A percentile compares a stretch with the other conserved stretches of the same genome.
These are phyloP conservation scores for Leccinum longicurvipes DNA, from an alignment of 768 basidiomycete genomes.

Conservation along the genomic window DNA sequence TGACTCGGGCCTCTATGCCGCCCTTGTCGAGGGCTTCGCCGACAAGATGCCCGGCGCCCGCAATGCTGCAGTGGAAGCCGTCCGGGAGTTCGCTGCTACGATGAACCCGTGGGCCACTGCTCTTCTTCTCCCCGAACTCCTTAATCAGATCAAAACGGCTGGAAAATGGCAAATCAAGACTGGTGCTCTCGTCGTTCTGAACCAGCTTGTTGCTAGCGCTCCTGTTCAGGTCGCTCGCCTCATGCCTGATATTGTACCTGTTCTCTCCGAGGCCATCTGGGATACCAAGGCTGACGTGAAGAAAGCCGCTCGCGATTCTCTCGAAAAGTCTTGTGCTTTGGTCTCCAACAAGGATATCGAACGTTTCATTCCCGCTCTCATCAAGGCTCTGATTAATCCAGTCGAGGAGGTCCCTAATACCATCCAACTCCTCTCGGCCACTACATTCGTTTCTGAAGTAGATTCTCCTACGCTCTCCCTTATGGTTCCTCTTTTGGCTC, in stretches of 20 bases:
- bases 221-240: constrained; percentile 82
- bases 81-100: constrained; percentile 65
- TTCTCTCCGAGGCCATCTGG: constrained; percentile 96
- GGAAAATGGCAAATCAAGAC: constrained; percentile 98
- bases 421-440: constrained; percentile 91
- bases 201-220: constrained; percentile 83
- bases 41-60: constrained; percentile 92
- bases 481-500: constrained; percentile 93
- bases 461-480: constrained; percentile 95
- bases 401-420: constrained; percentile 98
- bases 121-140: constrained; percentile 81
- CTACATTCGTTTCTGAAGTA: constrained; percentile 99
- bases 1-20: constrained; percentile 79
- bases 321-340: constrained; percentile 91
- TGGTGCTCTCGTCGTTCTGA: constrained; percentile 74
- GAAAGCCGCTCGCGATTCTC: constrained; percentile 93
- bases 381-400: constrained; percentile 97
- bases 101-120: constrained; percentile 89
- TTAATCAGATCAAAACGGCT: constrained; percentile 90
- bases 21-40: constrained; percentile 88
- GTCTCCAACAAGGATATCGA: constrained; percentile 98
- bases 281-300: constrained; percentile 99
- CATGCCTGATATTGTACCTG: constrained; percentile 92
- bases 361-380: constrained; percentile 95
- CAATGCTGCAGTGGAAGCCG: constrained; percentile 81